Conservation (phyloP, 2,329 filamentous ascomycete species). For the Kalaharituber pfeilii region DNA sequence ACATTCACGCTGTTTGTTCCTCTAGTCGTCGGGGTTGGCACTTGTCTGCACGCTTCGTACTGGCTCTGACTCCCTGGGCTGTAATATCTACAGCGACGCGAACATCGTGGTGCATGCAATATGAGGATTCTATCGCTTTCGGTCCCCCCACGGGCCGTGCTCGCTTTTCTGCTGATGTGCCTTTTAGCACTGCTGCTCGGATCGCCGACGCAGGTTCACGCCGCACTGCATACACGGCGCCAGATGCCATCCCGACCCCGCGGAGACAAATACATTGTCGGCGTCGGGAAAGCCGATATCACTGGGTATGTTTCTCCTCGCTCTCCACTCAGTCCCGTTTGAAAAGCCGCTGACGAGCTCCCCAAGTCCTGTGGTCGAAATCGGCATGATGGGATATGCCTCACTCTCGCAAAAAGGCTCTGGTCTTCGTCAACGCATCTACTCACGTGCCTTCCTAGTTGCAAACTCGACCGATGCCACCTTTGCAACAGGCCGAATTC, state of each 20-base stretch:
- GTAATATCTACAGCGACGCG: too few species aligned
- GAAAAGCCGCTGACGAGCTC: too few species aligned
- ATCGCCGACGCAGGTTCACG: background rate
- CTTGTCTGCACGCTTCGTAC: too few species aligned
- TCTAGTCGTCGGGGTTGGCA: too few species aligned
- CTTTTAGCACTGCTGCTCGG: background rate
- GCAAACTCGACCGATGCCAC: conserved; percentile 38
- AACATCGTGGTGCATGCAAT: background rate
- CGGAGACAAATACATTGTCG: conserved; percentile 42
- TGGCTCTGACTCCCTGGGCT: too few species aligned
- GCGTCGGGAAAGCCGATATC: conserved; percentile 55
- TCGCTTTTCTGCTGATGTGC: background rate
- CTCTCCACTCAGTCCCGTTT: too few species aligned
- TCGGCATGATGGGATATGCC: conserved; percentile 86
- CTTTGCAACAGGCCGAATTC: conserved; percentile 52
- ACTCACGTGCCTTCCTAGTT: conserved; percentile 78
- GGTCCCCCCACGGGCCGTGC: background rate
- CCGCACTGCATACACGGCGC: too few species aligned
- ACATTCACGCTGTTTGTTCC: too few species aligned
- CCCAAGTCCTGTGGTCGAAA: conserved; percentile 35
- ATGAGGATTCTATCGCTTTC: background rate
- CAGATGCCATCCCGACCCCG: background rate
- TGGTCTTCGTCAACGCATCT: conserved; percentile 71
- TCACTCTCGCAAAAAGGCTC: conserved; percentile 65
- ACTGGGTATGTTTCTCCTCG: conserved; percentile 38